Conservation (phyloP, 2,329 filamentous ascomycete genomes). For the Epichloe gansuensis region DNA sequence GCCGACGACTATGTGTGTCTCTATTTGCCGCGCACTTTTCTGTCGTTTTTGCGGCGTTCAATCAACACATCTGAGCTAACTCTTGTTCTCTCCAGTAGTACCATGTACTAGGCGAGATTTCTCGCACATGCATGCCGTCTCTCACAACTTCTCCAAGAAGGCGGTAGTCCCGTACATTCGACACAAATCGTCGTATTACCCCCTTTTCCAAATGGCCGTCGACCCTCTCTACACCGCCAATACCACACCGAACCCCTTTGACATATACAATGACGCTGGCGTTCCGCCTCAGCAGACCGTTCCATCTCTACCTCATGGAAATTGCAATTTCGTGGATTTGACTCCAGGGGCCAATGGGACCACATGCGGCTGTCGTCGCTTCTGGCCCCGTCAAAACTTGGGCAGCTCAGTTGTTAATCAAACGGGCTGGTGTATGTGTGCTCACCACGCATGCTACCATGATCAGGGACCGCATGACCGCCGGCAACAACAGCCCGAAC, state of each 20-base stretch:
- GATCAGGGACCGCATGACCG: slow-evolving; percentile 29
- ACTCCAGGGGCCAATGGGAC: slow-evolving; percentile 38
- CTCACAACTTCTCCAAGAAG: neutral
- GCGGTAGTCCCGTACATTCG: neutral
- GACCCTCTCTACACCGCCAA: slow-evolving; percentile 34
- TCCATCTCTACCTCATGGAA: slow-evolving; percentile 35
- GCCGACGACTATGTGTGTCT: neutral
- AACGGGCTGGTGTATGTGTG: slow-evolving; percentile 47
- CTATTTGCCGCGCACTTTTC: too few relatives aligned
- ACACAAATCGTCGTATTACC: neutral
- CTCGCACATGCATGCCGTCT: neutral
- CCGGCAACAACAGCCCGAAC: slow-evolving; percentile 11
- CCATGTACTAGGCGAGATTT: neutral
- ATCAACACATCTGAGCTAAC: neutral
- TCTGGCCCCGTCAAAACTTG: slow-evolving; percentile 37
- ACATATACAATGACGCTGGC: slow-evolving; percentile 40
- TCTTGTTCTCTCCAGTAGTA: neutral
- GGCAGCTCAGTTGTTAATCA: slow-evolving; percentile 28
- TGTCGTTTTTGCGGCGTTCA: neutral
- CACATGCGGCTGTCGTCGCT: slow-evolving; percentile 48
- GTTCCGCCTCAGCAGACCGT: slow-evolving; percentile 14
- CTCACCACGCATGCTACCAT: slow-evolving; percentile 50
- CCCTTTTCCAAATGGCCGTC: slow-evolving; percentile 33
- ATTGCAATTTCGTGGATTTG: slow-evolving; percentile 47
- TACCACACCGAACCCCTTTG: slow-evolving; percentile 36